Evolutionary conservation across 2,329 filamentous ascomycete species (phyloP), one percentile per base, ranked within the genome.

Genomic region (Fusarium vanettenii): DNA sequence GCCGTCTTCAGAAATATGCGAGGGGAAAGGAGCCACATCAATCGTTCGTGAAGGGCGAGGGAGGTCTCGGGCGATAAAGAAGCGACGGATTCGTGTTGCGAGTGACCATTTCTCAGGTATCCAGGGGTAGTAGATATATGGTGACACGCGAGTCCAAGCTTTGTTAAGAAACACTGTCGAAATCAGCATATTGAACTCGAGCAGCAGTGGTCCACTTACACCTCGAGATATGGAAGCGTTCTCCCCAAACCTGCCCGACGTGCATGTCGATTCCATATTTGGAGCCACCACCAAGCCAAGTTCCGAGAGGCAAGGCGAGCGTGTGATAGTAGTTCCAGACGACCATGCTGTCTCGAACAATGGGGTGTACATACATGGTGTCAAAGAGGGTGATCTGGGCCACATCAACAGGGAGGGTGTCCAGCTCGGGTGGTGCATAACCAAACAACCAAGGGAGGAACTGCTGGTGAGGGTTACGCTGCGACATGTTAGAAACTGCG

Each of bases 1-100:
- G 2, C 82, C 80, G 18, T 82, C 71, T 6, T 75, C 62, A n/a
- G 77, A 74, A 4, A 84, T 80, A 18, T 79, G 74, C 2, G 78
- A 72, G 1, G 83, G 83, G 73, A 78, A 83, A 8, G 82, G 82
- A 0, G 83, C 82, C 2, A 85, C 71, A 14, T 85, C 81, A 52
- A 85, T 83, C 2, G 72, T 75, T 1, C 80, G 75, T 5, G 75
- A 68, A 1, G 74, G 64, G 2, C 79, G 55, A 70, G 76, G 67
- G 45, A 76, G 52, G 65, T 79, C 61, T 62, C 81, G 79, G 29
- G 82, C 75, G 33, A 81, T 76, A 64, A 84, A 74, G 62, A 75
- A 80, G n/a, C 79, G 72, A 22, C 83, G 80, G 22, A 84, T 74
- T 11, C 75, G 75, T 27, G 81, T 78, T 10, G 73, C 33, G 5